phyloP scores from a whole-genome alignment of 345 rosid genomes.

The Dovyalis caffra region DNA sequence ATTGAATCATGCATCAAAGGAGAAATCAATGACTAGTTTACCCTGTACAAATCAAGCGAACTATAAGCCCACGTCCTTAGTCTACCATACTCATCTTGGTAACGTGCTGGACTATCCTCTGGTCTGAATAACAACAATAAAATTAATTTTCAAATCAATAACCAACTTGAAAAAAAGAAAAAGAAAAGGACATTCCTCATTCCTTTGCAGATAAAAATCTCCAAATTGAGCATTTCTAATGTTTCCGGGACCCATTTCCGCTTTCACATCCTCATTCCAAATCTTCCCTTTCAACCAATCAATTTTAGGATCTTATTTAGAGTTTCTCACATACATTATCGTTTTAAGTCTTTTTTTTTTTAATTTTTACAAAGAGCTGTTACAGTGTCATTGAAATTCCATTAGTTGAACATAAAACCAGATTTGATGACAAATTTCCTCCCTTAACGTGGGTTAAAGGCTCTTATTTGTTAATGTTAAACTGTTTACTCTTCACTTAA shows the following conservation, averaged over 20 bases:
- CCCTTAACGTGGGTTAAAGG: background rate
- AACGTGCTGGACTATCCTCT: conserved; percentile 59
- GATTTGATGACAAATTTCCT: background rate
- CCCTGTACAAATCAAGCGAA: conserved; percentile 91
- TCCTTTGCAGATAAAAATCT: background rate
- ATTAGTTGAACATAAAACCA: background rate
- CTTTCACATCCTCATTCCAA: background rate
- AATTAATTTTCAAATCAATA: background rate
- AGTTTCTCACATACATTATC: background rate
- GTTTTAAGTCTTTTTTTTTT: background rate
- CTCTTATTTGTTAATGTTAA: background rate
- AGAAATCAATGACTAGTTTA: conserved; percentile 5
- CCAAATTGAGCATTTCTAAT: background rate
- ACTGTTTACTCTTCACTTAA: background rate
- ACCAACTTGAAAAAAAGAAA: background rate
- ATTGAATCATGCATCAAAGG: background rate
- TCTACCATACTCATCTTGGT: conserved; percentile 72
- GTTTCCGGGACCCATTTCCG: background rate
- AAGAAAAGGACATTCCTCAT: background rate
- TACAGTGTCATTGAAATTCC: background rate
- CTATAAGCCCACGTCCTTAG: conserved; percentile 81
- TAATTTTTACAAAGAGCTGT: background rate
- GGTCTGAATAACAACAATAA: conserved; percentile 34
- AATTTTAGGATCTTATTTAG: background rate
- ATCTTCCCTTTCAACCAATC: background rate